These are phyloP conservation scores for Trametes punicea DNA, from an alignment of 768 basidiomycete species.

Conservation along the genomic window DNA sequence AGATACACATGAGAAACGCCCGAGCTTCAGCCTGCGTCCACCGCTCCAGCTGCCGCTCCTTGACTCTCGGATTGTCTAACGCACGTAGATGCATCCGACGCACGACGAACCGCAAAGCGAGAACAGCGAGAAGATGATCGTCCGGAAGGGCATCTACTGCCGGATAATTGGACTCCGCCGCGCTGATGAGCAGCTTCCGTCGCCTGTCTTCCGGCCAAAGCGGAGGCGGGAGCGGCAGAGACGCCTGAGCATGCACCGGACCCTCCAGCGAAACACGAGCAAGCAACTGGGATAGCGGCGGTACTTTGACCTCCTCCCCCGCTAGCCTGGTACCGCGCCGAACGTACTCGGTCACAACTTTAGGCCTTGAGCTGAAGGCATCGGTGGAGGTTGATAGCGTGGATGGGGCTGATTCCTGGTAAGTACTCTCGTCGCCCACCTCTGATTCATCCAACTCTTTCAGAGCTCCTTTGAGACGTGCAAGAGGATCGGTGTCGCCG, in stretches of 20 bases:
- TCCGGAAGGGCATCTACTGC: slow-evolving; percentile 44
- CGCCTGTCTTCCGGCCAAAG: slow-evolving; percentile 49
- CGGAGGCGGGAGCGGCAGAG: slow-evolving; percentile 42
- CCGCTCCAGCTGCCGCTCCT: slow-evolving; percentile 60
- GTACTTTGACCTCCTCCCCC: slow-evolving; percentile 53
- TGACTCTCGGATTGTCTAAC: slow-evolving; percentile 43
- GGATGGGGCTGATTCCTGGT: slow-evolving; percentile 34
- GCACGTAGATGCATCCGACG: slow-evolving; percentile 48
- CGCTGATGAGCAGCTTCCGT: slow-evolving; percentile 52
- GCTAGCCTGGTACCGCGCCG: slow-evolving; percentile 67
- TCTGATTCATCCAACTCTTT: slow-evolving; percentile 48
- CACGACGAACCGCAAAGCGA: slow-evolving; percentile 64
- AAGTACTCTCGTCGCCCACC: slow-evolving; percentile 30
- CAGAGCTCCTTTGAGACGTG: slow-evolving; percentile 66
- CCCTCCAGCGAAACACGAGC: slow-evolving; percentile 24
- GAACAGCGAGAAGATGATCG: slow-evolving; percentile 45
- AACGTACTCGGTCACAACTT: slow-evolving; percentile 51
- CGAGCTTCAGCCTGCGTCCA: slow-evolving; percentile 67
- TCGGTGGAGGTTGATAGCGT: slow-evolving; percentile 22
- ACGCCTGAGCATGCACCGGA: slow-evolving; percentile 14
- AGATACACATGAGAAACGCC: slow-evolving; percentile 55
- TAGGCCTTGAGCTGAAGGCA: slow-evolving; percentile 21
- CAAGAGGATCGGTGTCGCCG: slow-evolving; percentile 56
- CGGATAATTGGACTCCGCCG: slow-evolving; percentile 51
- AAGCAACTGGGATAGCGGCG: slow-evolving; percentile 46